Base-by-base conservation (phyloP, 2,329 filamentous ascomycete species). In the Epichloe sylvatica region DNA sequence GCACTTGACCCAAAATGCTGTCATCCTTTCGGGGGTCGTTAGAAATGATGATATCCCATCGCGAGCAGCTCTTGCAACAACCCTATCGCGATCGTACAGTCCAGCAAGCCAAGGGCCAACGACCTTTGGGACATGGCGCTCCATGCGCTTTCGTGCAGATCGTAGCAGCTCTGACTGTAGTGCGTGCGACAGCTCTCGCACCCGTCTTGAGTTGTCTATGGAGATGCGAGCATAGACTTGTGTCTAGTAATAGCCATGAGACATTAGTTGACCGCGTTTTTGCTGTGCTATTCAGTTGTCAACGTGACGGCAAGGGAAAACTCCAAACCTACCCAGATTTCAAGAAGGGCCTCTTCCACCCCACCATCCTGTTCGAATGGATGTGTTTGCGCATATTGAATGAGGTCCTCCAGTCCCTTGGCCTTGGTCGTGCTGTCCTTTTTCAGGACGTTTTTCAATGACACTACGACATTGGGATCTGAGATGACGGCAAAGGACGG, bases 101-200 rank as follows among this genome's bases (percentile, higher is more conserved):
- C 91, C 92, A 7, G 86, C 85, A 12, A 97, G 75, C 92, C 94
- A 98, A n/a, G 87, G 76, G 9, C 85, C 89, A 43, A 94, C 81
- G 36, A 94, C 73, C 52, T 77, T 81, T 12, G 87, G 81, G 53
- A 98, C 74, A 57, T 84, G 76, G 54, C 79, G 86, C 54, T 87
- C 88, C 68, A 95, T 86, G 53, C 89, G 80, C 71, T 92, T 94
- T 45, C 88, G 84, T 5, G 76, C 74, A 4, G 77, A 78, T 55
- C 74, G 75, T 59, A 81, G 67, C 12, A 83, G 66, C 56, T 77
- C 74, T 54, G 73, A 69, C 59, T 94, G 89, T 23, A 94, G 64
- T 11, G 68, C 73, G 63, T 97, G 91, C 17, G 90, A 80, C 41
- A 92, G 77, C 65, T 96, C 90, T 54, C 92, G 86, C 35, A 96